Evolutionary conservation across 257 asterid genomes (phyloP).

Genomic region (Nicotiana tabacum): DNA sequence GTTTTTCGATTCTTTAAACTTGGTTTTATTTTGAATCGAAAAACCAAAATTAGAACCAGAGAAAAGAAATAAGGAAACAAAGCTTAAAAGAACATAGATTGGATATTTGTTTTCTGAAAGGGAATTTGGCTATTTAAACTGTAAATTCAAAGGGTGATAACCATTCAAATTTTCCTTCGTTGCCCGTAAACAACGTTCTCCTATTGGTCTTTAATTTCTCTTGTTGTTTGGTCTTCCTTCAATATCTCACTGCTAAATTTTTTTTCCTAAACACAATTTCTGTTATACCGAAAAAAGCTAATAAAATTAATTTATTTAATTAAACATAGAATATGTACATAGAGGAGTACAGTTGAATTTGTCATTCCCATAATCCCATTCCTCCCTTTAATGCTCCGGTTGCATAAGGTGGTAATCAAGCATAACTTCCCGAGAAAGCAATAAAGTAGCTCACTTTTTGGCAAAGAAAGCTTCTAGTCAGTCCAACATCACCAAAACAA

Average conservation of each 20-base stretch:
- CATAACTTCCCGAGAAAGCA: no score
- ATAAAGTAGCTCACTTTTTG: no score
- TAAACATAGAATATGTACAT: background rate
- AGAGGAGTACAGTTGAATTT: background rate
- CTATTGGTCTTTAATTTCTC: background rate
- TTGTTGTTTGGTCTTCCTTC: background rate
- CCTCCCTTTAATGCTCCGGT: no score
- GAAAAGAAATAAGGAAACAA: no score
- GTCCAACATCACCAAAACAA: no score
- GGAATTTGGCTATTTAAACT: background rate
- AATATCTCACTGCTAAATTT: background rate
- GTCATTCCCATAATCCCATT: no score
- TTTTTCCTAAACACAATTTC: background rate
- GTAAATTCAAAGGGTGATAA: background rate
- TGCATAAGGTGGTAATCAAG: no score
- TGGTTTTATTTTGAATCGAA: background rate
- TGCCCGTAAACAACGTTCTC: background rate
- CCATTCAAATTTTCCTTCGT: background rate
- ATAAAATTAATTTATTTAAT: no score
- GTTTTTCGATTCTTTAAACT: conserved; percentile 6
- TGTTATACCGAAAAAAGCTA: background rate
- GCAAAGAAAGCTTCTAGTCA: no score
- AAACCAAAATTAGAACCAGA: background rate
- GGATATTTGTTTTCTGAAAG: background rate
- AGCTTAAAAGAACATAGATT: background rate